These are phyloP conservation scores for Microbotryomycetes sp. DNA, from an alignment of 1,284 basidiomycete species.

Conservation along the genomic window DNA sequence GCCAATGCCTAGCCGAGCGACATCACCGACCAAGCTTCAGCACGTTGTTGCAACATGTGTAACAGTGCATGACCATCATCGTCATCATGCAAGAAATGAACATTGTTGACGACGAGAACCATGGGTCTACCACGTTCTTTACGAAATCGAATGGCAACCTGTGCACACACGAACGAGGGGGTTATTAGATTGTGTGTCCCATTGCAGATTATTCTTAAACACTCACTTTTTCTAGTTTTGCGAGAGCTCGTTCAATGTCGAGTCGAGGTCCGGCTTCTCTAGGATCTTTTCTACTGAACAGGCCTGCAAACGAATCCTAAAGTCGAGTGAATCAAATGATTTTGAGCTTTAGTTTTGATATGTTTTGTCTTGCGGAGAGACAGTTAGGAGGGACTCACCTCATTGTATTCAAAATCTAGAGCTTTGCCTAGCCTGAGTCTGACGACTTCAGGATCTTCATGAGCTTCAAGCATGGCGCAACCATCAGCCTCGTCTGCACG, in stretches of 20 bases:
- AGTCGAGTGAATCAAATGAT: background rate
- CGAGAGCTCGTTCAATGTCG: constrained; percentile 74
- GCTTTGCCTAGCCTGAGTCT: constrained; percentile 70
- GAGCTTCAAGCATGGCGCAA: constrained; percentile 36
- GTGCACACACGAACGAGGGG: constrained; percentile 80
- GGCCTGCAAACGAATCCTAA: constrained; percentile 32
- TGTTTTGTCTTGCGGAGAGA: too few relatives aligned
- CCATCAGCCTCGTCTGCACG: constrained; percentile 34
- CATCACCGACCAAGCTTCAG: constrained; percentile 59
- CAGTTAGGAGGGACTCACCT: constrained; percentile 51
- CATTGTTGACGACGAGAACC: constrained; percentile 64
- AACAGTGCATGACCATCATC: constrained; percentile 69
- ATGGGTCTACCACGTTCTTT: constrained; percentile 57
- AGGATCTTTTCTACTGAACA: constrained; percentile 74
- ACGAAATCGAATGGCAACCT: constrained; percentile 64
- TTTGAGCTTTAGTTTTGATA: background rate
- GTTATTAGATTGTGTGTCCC: constrained; percentile 69
- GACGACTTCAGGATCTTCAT: constrained; percentile 37
- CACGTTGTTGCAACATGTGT: constrained; percentile 73
- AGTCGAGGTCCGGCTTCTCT: constrained; percentile 72
- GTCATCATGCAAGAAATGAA: constrained; percentile 56
- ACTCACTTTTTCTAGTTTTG: constrained; percentile 67
- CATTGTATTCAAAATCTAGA: constrained; percentile 68
- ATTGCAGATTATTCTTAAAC: too few relatives aligned
- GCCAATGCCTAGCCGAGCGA: constrained; percentile 52